Base-by-base conservation (phyloP, 23 red algal species). In the Gracilaria vermiculophylla region DNA sequence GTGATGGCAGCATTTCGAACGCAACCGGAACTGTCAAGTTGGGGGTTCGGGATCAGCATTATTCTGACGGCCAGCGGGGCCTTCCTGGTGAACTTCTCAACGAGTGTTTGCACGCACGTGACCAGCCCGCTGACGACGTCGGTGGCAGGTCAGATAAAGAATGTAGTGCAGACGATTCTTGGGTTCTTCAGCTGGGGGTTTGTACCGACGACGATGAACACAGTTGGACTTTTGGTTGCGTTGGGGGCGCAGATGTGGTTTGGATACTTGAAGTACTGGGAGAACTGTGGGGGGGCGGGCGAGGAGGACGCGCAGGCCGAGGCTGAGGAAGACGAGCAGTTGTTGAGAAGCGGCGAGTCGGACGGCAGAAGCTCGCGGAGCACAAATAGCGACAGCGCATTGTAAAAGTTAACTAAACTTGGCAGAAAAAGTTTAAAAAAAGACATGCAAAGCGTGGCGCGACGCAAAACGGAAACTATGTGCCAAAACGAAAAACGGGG, bases 121-220 rank as follows among this genome's bases (percentile, higher is more conserved):
- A 99, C 92, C 20, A 85, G 73, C 42, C 82, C 97, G 29, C 76
- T 99, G 49, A 94, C 88, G 16, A 99, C 97, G 13, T 89, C 89
- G 14, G 89, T 99, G 16, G 86, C 97, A 21, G 97, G 93, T 0
- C 97, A 99, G 69, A 87, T 90, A 45, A 99, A 99, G 67, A 99
- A 99, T 61, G 81, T 95, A 13, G 49, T 95, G 25, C 97, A 99
- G 45, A 99, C 97, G 6, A 47, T 94, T n/a, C 51, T 94, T 17
- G 97, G 97, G 4, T 93, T 99, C 74, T 89, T 95, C 36, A 71
- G 67, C n/a, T 94, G 86, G 93, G 97, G 92, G 10, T 99, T 93
- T 55, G 86, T 91, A 27, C 87, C 80, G 5, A 95, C 92, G 27
- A 62, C 54, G 29, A 57, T 94, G 90, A 99, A 99, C 57, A 83